A percentile compares a stretch with the other conserved stretches of the same genome.
phyloP scores from a whole-genome alignment of 2,329 filamentous ascomycete species.

The Neofusicoccum kwambonambiense region DNA sequence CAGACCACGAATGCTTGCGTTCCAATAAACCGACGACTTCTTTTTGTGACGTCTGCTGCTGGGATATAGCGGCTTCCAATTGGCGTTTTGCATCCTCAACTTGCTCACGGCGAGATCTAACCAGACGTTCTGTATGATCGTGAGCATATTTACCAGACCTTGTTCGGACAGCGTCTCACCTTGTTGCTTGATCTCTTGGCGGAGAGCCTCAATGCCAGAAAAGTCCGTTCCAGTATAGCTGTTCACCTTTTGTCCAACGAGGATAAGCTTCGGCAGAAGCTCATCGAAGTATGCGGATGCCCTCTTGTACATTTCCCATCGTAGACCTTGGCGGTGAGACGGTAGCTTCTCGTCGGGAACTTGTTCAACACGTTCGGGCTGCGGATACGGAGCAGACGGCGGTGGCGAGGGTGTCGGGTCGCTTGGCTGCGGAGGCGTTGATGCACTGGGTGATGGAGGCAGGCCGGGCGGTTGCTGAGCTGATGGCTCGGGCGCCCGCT shows the following conservation, averaged over 20 bases:
- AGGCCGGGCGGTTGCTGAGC: not conserved
- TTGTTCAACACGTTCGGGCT: slow-evolving; percentile 26
- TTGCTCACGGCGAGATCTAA: slow-evolving; percentile 59
- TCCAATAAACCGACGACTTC: slow-evolving; percentile 94
- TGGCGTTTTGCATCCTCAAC: slow-evolving; percentile 70
- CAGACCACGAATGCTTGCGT: slow-evolving; percentile 88
- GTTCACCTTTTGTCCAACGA: slow-evolving; percentile 85
- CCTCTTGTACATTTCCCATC: slow-evolving; percentile 58
- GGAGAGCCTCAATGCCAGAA: slow-evolving; percentile 82
- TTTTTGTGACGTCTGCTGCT: slow-evolving; percentile 84
- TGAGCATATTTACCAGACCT: slow-evolving; percentile 10
- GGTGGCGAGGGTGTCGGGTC: not conserved
- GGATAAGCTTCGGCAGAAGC: slow-evolving; percentile 78
- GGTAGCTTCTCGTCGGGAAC: slow-evolving; percentile 47
- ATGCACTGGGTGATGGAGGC: not conserved
- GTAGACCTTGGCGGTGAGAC: slow-evolving; percentile 52
- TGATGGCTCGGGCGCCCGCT: not conserved
- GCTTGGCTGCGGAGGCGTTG: not conserved
- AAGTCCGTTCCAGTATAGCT: slow-evolving; percentile 86
- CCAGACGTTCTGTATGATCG: slow-evolving; percentile 48
- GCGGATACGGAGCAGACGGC: not conserved
- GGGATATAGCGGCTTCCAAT: slow-evolving; percentile 81
- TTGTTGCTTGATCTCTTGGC: slow-evolving; percentile 70
- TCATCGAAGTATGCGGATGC: slow-evolving; percentile 82
- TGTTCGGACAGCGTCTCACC: slow-evolving; percentile 39